phyloP scores from a whole-genome alignment of 2,329 filamentous ascomycete genomes.

The Cryoendolithus antarcticus region DNA sequence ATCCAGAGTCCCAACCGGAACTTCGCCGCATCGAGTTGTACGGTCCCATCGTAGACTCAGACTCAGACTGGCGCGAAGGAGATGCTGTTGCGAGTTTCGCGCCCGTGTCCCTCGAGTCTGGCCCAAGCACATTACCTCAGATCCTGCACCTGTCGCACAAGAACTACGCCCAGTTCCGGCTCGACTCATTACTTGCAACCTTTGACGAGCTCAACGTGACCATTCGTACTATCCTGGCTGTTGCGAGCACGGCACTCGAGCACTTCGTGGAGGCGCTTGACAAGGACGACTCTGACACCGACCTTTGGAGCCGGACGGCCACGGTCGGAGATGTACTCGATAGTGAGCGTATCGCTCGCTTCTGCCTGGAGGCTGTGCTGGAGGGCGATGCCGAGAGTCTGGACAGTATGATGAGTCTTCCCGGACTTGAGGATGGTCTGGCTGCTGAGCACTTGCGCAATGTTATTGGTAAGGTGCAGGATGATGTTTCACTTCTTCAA shows the following conservation, averaged over 20 bases:
- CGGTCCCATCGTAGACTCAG: constrained; percentile 31
- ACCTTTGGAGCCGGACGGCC: constrained; percentile 50
- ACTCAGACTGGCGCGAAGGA: constrained; percentile 16
- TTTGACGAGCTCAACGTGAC: constrained; percentile 15
- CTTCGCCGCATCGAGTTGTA: constrained; percentile 57
- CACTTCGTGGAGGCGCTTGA: constrained; percentile 51
- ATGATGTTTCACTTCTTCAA: constrained; percentile 43
- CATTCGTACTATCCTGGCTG: constrained; percentile 19
- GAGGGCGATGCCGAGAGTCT: constrained; percentile 48
- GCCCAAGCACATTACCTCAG: constrained; percentile 71
- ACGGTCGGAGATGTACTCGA: constrained; percentile 45
- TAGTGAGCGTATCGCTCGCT: constrained; percentile 47
- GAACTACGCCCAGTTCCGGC: constrained; percentile 80
- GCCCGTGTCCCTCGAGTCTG: constrained; percentile 53
- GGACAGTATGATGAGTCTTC: constrained; percentile 41
- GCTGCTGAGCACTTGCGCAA: constrained; percentile 39
- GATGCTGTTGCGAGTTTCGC: constrained; percentile 20
- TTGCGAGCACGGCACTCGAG: constrained; percentile 33
- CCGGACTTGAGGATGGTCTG: constrained; percentile 45
- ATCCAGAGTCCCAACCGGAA: constrained; percentile 75
- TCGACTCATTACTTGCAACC: constrained; percentile 44
- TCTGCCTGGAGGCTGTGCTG: constrained; percentile 51
- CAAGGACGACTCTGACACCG: constrained; percentile 51
- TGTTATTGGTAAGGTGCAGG: constrained; percentile 39
- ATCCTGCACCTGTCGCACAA: constrained; percentile 90